Percentiles rank a stretch among this genome's conserved stretches.
Evolutionary conservation across 306 rosid genomes (phyloP).

Genomic region (Vachellia collinsii): DNA sequence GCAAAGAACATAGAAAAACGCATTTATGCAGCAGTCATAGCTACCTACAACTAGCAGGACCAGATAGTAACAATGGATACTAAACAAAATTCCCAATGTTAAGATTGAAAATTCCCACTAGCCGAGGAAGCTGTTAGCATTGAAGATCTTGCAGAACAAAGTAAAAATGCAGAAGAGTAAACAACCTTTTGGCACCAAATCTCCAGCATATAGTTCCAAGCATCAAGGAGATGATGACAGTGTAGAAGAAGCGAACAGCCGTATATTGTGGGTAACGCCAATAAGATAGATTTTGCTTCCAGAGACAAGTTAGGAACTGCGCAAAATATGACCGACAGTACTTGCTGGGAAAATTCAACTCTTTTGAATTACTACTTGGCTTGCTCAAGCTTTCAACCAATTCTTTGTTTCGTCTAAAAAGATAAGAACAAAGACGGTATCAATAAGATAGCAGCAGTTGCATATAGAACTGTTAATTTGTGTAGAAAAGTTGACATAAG

Average conservation of each 20-base stretch:
- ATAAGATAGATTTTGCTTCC: slow-evolving; percentile 79
- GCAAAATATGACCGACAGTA: slow-evolving; percentile 59
- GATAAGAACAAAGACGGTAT: slow-evolving; percentile 4
- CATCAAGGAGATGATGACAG: slow-evolving; percentile 73
- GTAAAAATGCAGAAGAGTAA: background rate
- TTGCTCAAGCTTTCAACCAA: slow-evolving; percentile 67
- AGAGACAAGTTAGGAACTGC: slow-evolving; percentile 72
- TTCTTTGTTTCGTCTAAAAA: slow-evolving; percentile 58
- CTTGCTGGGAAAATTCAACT: slow-evolving; percentile 71
- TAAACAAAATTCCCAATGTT: background rate
- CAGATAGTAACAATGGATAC: background rate
- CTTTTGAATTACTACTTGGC: slow-evolving; percentile 62
- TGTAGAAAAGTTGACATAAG: background rate
- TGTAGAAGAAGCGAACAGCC: slow-evolving; percentile 78
- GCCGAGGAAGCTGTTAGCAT: background rate
- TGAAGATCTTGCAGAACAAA: background rate
- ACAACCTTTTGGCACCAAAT: slow-evolving; percentile 70
- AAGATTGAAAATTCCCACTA: background rate
- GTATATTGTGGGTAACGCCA: slow-evolving; percentile 82
- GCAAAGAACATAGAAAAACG: no score
- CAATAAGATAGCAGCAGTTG: slow-evolving; percentile 14
- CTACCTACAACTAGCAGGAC: no score
- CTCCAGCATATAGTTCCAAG: slow-evolving; percentile 78
- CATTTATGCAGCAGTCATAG: no score
- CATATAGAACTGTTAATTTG: slow-evolving; percentile 12